These are phyloP conservation scores for Naganishia sp. DNA, from an alignment of 1,284 basidiomycete genomes.

Conservation along the genomic window DNA sequence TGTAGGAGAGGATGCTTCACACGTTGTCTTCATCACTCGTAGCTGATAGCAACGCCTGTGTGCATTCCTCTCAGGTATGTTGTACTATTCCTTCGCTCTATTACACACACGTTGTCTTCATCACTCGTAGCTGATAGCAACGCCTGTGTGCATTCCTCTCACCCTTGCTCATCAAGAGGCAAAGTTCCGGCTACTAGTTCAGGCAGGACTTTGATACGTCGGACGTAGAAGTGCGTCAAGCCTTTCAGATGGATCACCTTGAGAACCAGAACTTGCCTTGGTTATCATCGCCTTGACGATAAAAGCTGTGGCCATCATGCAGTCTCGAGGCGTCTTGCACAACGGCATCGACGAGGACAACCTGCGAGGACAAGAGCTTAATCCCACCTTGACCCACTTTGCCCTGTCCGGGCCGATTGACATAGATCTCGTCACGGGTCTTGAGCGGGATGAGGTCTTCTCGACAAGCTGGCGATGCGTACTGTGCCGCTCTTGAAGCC, in stretches of 20 bases:
- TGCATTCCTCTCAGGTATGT: too few species aligned
- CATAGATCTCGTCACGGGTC: background rate
- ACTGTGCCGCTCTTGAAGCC: background rate
- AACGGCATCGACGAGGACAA: background rate
- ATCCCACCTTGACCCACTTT: background rate
- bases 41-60: too few species aligned
- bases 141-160: too few species aligned
- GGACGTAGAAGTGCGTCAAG: background rate
- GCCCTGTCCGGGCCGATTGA: background rate
- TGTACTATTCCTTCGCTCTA: too few species aligned
- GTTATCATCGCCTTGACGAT: slow-evolving; percentile 1
- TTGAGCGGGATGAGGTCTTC: background rate
- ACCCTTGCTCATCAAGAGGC: too few species aligned
- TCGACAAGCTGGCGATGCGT: background rate
- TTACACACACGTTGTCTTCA: too few species aligned
- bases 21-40: too few species aligned
- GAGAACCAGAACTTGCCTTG: background rate
- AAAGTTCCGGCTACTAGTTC: background rate
- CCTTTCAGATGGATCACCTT: background rate
- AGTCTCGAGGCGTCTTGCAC: background rate
- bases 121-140: too few species aligned
- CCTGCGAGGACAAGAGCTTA: background rate
- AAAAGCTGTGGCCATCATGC: background rate
- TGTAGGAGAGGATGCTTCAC: too few species aligned
- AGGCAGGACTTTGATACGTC: background rate